Conservation (phyloP, 345 rosid species). For the Viola odorata region DNA sequence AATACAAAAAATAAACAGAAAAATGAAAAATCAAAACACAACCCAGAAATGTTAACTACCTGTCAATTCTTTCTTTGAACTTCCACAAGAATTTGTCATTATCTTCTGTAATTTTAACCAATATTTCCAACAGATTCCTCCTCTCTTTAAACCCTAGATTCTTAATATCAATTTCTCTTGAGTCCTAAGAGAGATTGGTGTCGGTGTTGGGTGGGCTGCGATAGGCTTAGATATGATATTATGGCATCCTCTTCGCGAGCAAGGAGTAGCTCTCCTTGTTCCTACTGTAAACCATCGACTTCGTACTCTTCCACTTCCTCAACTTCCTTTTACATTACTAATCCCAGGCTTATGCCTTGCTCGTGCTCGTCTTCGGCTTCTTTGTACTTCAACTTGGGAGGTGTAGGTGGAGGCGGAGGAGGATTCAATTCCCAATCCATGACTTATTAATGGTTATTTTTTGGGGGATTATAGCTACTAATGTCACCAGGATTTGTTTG, state of each 20-base stretch:
- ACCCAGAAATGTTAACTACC: conserved; percentile 25
- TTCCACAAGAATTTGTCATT: conserved; percentile 75
- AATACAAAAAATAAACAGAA: too few species aligned
- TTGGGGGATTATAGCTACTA: too few species aligned
- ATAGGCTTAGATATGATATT: too few species aligned
- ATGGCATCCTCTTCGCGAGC: conserved; percentile 84
- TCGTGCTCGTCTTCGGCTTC: conserved; percentile 71
- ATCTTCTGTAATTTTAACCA: conserved; percentile 62
- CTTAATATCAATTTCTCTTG: conserved; percentile 57
- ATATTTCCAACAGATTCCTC: conserved; percentile 61
- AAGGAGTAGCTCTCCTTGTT: conserved; percentile 86
- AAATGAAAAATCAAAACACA: neutral
- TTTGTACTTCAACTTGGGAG: conserved; percentile 41
- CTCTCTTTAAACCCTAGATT: conserved; percentile 66
- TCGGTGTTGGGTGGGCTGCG: too few species aligned
- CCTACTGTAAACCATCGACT: conserved; percentile 61
- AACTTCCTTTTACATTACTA: conserved; percentile 52
- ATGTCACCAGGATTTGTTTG: conserved; percentile 17
- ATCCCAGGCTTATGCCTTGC: conserved; percentile 64
- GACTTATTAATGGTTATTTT: conserved; percentile 24
- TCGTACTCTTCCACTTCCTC: conserved; percentile 85
- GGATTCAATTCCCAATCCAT: conserved; percentile 66
- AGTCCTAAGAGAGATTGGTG: too few species aligned
- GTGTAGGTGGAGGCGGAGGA: too few species aligned
- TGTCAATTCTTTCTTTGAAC: conserved; percentile 68